Percentiles rank a stretch among this genome's conserved stretches.
phyloP scores from a whole-genome alignment of 139 green algal species.

The Edaphochlamys debaryana region DNA sequence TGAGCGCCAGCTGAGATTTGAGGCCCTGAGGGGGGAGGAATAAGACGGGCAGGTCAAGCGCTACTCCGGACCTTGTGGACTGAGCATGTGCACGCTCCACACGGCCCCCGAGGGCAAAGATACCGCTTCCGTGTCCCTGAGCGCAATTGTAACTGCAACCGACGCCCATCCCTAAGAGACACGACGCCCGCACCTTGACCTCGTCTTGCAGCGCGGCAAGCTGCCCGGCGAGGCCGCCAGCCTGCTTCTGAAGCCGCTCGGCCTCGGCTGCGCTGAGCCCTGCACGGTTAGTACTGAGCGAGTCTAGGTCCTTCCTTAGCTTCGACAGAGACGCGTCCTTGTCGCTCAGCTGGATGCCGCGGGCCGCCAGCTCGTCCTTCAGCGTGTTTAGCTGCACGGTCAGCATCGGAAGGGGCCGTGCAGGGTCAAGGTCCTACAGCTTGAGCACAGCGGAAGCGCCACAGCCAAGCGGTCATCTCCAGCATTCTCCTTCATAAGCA shows the following conservation, averaged over 20 bases:
- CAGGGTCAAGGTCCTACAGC: background rate
- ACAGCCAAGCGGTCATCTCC: no score
- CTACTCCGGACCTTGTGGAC: background rate
- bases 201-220: conserved; percentile 1
- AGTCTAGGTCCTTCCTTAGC: conserved; percentile 40
- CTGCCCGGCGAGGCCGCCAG: conserved; percentile 34
- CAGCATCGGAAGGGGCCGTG: background rate
- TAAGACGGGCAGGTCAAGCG: background rate
- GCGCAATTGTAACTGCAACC: no score
- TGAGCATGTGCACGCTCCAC: no score
- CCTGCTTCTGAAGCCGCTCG: conserved; percentile 42
- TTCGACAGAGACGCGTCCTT: conserved; percentile 15
- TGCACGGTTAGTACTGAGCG: no score
- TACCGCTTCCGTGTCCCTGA: background rate
- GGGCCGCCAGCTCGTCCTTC: conserved; percentile 38
- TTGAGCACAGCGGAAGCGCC: no score
- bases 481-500: no score
- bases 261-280: conserved; percentile 32
- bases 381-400: conserved; percentile 21
- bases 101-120: background rate
- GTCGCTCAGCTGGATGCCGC: background rate
- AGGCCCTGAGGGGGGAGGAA: background rate
- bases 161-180: background rate
- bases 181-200: background rate
- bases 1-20: conserved; percentile 17